Percentiles rank a stretch among this genome's conserved stretches.
phyloP scores from a whole-genome alignment of 495 filamentous ascomycete genomes.

The Pyrenula massariospora region DNA sequence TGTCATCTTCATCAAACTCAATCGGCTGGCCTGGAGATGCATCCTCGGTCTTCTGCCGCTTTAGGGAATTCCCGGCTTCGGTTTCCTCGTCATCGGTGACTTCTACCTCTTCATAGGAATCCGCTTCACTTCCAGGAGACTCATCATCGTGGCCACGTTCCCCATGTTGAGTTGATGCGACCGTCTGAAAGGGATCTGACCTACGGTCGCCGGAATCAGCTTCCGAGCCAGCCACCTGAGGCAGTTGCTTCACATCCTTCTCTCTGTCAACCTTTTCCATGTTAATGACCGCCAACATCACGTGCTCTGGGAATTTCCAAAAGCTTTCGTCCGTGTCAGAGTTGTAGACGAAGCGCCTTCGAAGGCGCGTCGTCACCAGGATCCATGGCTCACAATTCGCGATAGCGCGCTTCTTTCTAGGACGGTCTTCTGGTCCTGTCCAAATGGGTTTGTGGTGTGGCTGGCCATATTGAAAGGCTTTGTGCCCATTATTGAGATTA shows the following conservation, averaged over 20 bases:
- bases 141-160: constrained; percentile 2
- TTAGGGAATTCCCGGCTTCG: constrained; percentile 39
- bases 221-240: not conserved
- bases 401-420: constrained; percentile 67
- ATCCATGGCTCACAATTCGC: constrained; percentile 83
- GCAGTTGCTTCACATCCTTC: constrained; percentile 18
- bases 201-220: not conserved
- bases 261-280: constrained; percentile 47
- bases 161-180: constrained; percentile 1
- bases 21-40: constrained; percentile 46
- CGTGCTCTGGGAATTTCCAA: constrained; percentile 80
- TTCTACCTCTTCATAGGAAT: constrained; percentile 83
- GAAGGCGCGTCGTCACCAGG: constrained; percentile 80
- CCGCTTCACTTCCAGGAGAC: constrained; percentile 29
- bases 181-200: not conserved
- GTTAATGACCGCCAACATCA: constrained; percentile 69
- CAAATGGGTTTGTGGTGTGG: constrained; percentile 39
- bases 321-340: constrained; percentile 70
- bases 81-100: constrained; percentile 59
- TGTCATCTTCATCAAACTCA: constrained; percentile 92
- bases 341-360: constrained; percentile 83
- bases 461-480: constrained; percentile 33
- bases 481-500: constrained; percentile 13
- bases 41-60: constrained; percentile 56
- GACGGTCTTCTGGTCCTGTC: constrained; percentile 61